Evolutionary conservation across 1,284 basidiomycete species (phyloP).

Genomic region (Ceratobasidium sp.): DNA sequence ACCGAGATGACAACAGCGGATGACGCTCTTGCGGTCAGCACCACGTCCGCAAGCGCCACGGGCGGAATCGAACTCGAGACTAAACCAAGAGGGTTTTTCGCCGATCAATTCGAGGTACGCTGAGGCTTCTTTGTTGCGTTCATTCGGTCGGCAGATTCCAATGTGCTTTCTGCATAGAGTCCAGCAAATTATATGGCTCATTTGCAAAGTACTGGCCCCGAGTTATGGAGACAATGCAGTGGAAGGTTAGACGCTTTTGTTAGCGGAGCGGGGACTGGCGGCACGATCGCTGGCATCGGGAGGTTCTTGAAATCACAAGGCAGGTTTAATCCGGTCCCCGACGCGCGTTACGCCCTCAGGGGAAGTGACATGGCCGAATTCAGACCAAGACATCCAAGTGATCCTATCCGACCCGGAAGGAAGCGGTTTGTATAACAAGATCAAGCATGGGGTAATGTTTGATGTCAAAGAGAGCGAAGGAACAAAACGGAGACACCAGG

Average conservation of each 20-base stretch:
- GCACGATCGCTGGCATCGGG: constrained; percentile 89
- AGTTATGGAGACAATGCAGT: constrained; percentile 93
- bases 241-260: constrained; percentile 88
- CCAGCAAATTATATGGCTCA: constrained; percentile 91
- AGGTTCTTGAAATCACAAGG: constrained; percentile 65
- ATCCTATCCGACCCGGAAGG: constrained; percentile 93
- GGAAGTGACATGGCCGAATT: background rate
- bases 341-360: background rate
- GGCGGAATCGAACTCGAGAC: constrained; percentile 43
- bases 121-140: background rate
- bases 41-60: background rate
- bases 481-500: constrained; percentile 88
- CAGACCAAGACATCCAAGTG: constrained; percentile 60
- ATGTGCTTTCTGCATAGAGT: constrained; percentile 64
- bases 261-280: constrained; percentile 95
- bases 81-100: constrained; percentile 81
- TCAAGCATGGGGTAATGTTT: constrained; percentile 94
- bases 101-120: constrained; percentile 90
- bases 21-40: constrained; percentile 49
- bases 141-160: too few relatives aligned
- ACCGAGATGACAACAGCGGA: constrained; percentile 53
- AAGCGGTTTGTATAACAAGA: constrained; percentile 95
- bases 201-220: constrained; percentile 88
- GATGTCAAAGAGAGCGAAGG: constrained; percentile 92
- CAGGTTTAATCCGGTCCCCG: constrained; percentile 44